A percentile compares a stretch with the other conserved stretches of the same genome.
These are phyloP conservation scores for Sphagnum contortum DNA, from an alignment of 225 moss, liverwort and hornwort species.

Conservation along the genomic window DNA sequence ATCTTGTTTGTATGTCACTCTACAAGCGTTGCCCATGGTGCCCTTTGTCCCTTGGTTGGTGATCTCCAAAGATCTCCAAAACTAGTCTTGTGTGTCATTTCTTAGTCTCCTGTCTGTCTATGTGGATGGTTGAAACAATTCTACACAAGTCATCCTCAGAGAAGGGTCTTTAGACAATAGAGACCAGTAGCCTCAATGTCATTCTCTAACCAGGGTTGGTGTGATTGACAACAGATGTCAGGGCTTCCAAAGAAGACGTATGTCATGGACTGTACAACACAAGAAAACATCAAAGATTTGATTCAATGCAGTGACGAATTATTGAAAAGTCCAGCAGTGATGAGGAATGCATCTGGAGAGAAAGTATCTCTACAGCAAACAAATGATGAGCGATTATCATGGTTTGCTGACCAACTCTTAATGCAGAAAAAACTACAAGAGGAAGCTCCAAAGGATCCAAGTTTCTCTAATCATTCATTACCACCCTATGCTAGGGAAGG, in stretches of 20 bases:
- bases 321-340: conserved; percentile 55
- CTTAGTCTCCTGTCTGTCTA: no score
- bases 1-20: no score
- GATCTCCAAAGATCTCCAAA: no score
- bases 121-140: no score
- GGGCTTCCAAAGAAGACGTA: conserved; percentile 76
- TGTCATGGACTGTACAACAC: conserved; percentile 73
- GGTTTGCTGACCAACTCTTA: conserved; percentile 94
- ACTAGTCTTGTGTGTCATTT: no score
- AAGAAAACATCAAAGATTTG: conserved; percentile 57
- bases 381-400: conserved; percentile 59
- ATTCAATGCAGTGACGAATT: conserved; percentile 56
- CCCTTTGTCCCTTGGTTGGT: no score
- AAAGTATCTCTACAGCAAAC: conserved; percentile 62
- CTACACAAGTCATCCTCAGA: no score
- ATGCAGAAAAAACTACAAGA: conserved; percentile 65
- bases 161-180: no score
- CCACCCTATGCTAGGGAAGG: conserved; percentile 26
- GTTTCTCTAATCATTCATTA: conserved; percentile 33
- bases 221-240: conserved; percentile 32
- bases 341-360: conserved; percentile 76
- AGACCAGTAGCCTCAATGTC: no score
- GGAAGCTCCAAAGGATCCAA: conserved; percentile 36
- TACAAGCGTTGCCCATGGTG: no score
- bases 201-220: no score